Evolutionary conservation across 2,329 filamentous ascomycete species (phyloP).

Genomic region (Trichoderma atroviride): DNA sequence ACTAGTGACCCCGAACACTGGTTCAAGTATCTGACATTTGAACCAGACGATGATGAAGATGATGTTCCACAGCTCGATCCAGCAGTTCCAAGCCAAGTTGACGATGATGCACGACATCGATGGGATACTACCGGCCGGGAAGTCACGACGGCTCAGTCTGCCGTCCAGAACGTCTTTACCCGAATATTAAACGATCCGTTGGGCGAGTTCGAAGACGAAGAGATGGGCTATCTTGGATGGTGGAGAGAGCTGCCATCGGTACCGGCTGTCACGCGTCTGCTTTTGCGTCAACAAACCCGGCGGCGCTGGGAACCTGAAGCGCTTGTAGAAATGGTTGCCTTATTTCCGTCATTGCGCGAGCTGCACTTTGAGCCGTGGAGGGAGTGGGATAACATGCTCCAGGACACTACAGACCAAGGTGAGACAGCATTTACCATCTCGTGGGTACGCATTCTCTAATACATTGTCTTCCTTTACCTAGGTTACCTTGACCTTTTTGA

Average conservation of each 20-base stretch:
- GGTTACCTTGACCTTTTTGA: background rate
- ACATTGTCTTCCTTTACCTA: background rate
- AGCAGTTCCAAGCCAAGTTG: background rate
- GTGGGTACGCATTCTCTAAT: background rate
- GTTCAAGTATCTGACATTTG: slow-evolving; percentile 35
- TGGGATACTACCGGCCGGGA: slow-evolving; percentile 1
- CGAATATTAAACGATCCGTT: slow-evolving; percentile 31
- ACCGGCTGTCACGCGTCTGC: slow-evolving; percentile 38
- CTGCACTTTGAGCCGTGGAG: slow-evolving; percentile 44
- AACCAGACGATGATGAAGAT: slow-evolving; percentile 17
- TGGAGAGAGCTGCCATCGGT: slow-evolving; percentile 31
- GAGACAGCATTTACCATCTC: background rate
- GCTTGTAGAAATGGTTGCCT: slow-evolving; percentile 36
- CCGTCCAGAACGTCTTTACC: slow-evolving; percentile 28
- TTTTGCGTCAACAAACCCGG: slow-evolving; percentile 41
- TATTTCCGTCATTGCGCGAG: slow-evolving; percentile 39
- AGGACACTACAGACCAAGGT: background rate
- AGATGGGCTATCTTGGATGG: background rate
- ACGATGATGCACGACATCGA: slow-evolving; percentile 13
- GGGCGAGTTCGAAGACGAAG: background rate
- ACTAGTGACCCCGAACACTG: slow-evolving; percentile 39
- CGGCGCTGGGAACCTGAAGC: slow-evolving; percentile 36
- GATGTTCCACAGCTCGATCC: background rate
- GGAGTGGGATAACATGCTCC: slow-evolving; percentile 31
- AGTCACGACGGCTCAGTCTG: slow-evolving; percentile 23